A percentile compares a stretch with the other conserved stretches of the same genome.
phyloP scores from a whole-genome alignment of 2,329 filamentous ascomycete species.

The Botrytis deweyae region DNA sequence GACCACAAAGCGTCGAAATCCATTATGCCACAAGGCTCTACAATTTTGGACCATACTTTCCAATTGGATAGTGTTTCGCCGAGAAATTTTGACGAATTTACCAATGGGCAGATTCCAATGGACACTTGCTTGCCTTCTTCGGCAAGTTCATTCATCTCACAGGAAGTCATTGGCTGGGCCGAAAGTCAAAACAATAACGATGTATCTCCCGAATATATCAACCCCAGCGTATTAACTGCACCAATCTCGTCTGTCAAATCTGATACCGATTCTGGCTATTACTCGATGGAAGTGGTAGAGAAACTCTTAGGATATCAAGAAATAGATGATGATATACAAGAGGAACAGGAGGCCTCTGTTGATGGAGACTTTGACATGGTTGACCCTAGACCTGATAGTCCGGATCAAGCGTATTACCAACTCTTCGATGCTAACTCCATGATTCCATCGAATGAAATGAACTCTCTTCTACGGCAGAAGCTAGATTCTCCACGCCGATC shows the following conservation, averaged over 20 bases:
- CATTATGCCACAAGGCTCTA: background rate
- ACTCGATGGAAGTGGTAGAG: conserved; percentile 12
- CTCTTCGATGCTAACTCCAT: conserved; percentile 18
- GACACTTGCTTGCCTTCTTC: background rate
- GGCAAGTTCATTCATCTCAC: background rate
- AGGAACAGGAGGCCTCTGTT: background rate
- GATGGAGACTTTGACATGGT: background rate
- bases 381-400: conserved; percentile 5
- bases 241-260: conserved; percentile 2
- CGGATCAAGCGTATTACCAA: conserved; percentile 18
- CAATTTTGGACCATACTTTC: background rate
- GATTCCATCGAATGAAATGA: conserved; percentile 15
- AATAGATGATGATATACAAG: background rate
- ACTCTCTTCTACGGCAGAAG: background rate
- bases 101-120: background rate
- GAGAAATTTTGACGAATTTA: background rate
- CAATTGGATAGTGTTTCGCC: background rate
- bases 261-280: conserved; percentile 15
- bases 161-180: background rate
- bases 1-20: background rate
- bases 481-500: background rate
- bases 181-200: background rate
- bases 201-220: background rate
- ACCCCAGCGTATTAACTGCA: conserved; percentile 4
- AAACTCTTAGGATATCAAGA: background rate